Percentiles rank a stretch among this genome's conserved stretches.
Conservation (phyloP, 2,329 filamentous ascomycete species). For the Sclerotinia spermophila region DNA sequence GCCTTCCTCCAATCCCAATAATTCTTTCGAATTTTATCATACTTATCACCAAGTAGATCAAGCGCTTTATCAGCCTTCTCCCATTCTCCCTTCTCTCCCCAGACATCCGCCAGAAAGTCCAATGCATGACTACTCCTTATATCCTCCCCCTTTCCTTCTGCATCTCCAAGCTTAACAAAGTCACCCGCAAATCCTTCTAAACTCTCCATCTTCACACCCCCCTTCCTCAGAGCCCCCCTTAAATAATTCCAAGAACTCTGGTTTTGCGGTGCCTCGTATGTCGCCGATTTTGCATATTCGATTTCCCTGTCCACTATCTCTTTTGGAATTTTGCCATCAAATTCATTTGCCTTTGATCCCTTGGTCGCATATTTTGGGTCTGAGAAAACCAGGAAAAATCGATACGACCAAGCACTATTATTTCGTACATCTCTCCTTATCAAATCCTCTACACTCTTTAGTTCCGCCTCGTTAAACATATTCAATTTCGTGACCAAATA, state of each 20-base stretch:
- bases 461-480: slow-evolving; percentile 61
- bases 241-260: slow-evolving; percentile 94
- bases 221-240: slow-evolving; percentile 68
- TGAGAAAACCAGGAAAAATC: slow-evolving; percentile 87
- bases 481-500: slow-evolving; percentile 62
- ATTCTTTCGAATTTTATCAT: slow-evolving; percentile 84
- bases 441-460: slow-evolving; percentile 67
- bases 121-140: slow-evolving; percentile 64
- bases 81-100: slow-evolving; percentile 49
- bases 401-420: slow-evolving; percentile 96
- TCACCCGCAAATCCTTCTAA: slow-evolving; percentile 48
- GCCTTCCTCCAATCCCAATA: slow-evolving; percentile 79
- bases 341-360: slow-evolving; percentile 47
- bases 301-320: slow-evolving; percentile 71
- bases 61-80: slow-evolving; percentile 67
- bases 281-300: slow-evolving; percentile 67
- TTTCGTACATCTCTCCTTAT: slow-evolving; percentile 82
- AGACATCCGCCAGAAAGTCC: slow-evolving; percentile 69
- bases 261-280: slow-evolving; percentile 82
- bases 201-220: slow-evolving; percentile 48
- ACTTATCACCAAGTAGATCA: slow-evolving; percentile 72
- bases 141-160: slow-evolving; percentile 41
- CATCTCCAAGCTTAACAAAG: slow-evolving; percentile 49
- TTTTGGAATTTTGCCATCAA: slow-evolving; percentile 55
- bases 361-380: slow-evolving; percentile 50